Conservation (phyloP, 148 eudicot genomes). For the Mesembryanthemum crystallinum region DNA sequence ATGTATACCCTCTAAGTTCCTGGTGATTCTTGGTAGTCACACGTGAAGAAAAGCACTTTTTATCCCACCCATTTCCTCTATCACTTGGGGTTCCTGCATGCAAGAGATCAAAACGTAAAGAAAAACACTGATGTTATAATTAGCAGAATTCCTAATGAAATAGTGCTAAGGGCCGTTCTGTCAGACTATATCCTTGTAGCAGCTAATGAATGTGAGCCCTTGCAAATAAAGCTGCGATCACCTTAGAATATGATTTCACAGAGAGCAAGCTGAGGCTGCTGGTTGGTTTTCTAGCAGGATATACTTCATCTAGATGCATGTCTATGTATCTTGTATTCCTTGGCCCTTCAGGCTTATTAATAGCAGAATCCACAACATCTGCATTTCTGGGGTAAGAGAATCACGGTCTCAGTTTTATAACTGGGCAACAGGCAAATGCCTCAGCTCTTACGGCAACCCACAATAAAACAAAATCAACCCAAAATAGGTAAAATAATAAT, state of each 20-base stretch:
- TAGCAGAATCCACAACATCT: slow-evolving; percentile 37
- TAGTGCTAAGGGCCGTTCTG: too few relatives aligned
- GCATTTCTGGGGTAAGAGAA: slow-evolving; percentile 33
- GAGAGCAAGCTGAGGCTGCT: slow-evolving; percentile 51
- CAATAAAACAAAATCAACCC: too few relatives aligned
- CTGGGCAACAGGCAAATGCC: slow-evolving; percentile 14
- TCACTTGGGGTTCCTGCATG: slow-evolving; percentile 41
- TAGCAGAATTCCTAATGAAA: not conserved
- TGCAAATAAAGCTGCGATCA: slow-evolving; percentile 26
- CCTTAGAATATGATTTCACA: slow-evolving; percentile 65
- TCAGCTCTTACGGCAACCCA: too few relatives aligned
- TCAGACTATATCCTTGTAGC: not conserved
- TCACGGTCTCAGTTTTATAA: slow-evolving; percentile 7
- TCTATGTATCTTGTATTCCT: slow-evolving; percentile 63
- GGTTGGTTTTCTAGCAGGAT: slow-evolving; percentile 65
- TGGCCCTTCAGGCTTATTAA: slow-evolving; percentile 42
- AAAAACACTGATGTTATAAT: not conserved
- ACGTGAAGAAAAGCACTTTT: slow-evolving; percentile 42
- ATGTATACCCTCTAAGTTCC: slow-evolving; percentile 30
- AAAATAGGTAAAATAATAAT: too few relatives aligned
- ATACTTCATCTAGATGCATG: slow-evolving; percentile 69
- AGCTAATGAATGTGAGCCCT: not conserved
- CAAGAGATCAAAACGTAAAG: slow-evolving; percentile 11
- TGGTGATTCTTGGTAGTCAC: slow-evolving; percentile 38
- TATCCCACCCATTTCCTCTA: slow-evolving; percentile 31